Percentiles rank a stretch among this genome's conserved stretches.
These are phyloP conservation scores for Plasmopara viticola DNA, from an alignment of 352 stramenopile species.

Conservation along the genomic window DNA sequence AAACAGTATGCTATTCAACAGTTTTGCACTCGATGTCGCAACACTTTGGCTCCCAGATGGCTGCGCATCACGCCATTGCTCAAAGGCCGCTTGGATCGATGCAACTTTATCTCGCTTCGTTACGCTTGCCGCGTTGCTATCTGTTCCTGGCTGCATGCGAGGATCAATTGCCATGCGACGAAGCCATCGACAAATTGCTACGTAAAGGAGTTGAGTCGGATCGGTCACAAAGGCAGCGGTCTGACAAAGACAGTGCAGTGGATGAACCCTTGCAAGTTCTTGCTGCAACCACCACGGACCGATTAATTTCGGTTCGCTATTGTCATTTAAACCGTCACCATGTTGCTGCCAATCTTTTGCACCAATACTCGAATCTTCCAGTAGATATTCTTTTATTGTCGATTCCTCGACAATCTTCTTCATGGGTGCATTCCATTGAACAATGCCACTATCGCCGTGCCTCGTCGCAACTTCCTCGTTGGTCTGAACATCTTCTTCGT, in stretches of 20 bases:
- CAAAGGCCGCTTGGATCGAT: constrained; percentile 16
- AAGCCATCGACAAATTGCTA: constrained; percentile 32
- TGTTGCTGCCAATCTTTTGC: neutral
- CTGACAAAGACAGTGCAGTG: constrained; percentile 24
- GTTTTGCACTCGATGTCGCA: constrained; percentile 11
- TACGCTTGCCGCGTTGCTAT: neutral
- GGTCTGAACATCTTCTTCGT: neutral
- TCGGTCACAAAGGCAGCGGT: constrained; percentile 7
- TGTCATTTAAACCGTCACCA: constrained; percentile 1
- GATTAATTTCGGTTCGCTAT: constrained; percentile 3
- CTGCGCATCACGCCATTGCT: constrained; percentile 15
- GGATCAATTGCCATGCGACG: constrained; percentile 5
- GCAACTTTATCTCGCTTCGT: constrained; percentile 8
- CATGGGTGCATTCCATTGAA: neutral
- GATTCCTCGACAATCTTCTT: neutral
- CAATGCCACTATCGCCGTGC: neutral
- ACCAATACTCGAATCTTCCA: neutral
- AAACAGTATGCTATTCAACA: constrained; percentile 21
- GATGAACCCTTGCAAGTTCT: constrained; percentile 28
- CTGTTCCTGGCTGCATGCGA: constrained; percentile 1
- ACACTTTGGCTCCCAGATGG: constrained; percentile 2
- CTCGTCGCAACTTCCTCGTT: neutral
- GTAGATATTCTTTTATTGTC: no score
- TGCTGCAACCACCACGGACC: constrained; percentile 26
- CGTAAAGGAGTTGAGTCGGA: constrained; percentile 11